Percentiles rank a stretch among this genome's conserved stretches.
phyloP scores from a whole-genome alignment of 108 stramenopile genomes.

The Epithemia pelagica region DNA sequence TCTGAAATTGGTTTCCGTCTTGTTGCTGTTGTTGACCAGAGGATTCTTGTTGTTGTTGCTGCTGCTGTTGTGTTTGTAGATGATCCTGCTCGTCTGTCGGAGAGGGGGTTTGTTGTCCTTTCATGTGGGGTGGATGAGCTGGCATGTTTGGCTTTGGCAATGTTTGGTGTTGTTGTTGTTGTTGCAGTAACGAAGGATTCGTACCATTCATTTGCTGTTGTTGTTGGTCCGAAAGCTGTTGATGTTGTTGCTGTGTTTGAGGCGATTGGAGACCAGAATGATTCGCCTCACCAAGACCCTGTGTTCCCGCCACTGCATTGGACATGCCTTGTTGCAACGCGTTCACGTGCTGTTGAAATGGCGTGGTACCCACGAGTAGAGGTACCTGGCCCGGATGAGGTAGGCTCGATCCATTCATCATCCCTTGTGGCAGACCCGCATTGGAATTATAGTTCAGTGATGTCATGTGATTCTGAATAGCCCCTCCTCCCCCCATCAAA shows the following conservation, averaged over 20 bases:
- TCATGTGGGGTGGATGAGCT: too few relatives aligned
- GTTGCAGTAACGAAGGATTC: neutral
- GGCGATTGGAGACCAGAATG: neutral
- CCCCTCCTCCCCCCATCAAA: neutral
- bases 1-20: constrained; percentile 1
- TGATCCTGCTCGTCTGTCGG: neutral
- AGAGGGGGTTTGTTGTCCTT: constrained; percentile 3
- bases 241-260: neutral
- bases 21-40: neutral
- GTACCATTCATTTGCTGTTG: neutral
- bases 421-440: neutral
- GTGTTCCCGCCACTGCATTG: neutral
- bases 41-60: constrained; percentile 1
- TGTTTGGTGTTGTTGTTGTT: neutral
- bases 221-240: neutral
- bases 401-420: neutral
- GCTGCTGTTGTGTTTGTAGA: neutral
- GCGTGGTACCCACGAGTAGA: constrained; percentile 1
- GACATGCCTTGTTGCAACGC: neutral
- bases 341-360: constrained; percentile 1
- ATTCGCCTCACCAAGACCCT: neutral
- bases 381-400: neutral
- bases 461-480: neutral
- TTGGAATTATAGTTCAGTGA: neutral
- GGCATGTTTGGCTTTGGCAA: too few relatives aligned